Evolutionary conservation across 352 stramenopile species (phyloP).

Genomic region (Achlya hypogyna): DNA sequence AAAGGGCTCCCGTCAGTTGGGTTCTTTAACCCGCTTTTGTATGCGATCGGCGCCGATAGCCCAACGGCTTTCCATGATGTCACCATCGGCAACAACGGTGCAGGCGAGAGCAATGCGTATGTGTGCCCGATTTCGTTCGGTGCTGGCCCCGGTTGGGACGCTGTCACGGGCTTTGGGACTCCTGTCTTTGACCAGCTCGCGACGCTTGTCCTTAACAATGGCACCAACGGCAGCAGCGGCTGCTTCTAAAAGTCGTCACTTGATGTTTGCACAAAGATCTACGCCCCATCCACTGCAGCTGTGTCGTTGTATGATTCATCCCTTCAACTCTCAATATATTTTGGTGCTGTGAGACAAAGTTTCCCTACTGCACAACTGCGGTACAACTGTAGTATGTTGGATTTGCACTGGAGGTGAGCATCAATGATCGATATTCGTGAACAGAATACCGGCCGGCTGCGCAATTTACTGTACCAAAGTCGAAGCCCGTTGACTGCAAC

Average conservation of each 20-base stretch:
- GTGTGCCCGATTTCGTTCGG: slow-evolving; percentile 71
- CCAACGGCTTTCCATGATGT: slow-evolving; percentile 75
- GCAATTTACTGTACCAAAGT: too few species aligned
- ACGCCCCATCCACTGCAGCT: too few species aligned
- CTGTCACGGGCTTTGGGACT: slow-evolving; percentile 72
- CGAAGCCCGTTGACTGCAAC: too few species aligned
- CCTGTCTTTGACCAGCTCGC: slow-evolving; percentile 50
- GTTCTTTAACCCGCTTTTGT: slow-evolving; percentile 82
- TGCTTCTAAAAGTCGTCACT: background rate
- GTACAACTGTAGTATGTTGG: too few species aligned
- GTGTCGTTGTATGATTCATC: too few species aligned
- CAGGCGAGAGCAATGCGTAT: slow-evolving; percentile 26
- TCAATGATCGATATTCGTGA: too few species aligned
- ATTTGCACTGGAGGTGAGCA: too few species aligned
- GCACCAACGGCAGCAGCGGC: background rate
- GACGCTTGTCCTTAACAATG: background rate
- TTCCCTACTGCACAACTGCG: too few species aligned
- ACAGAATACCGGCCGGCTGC: too few species aligned
- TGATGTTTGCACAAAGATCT: background rate
- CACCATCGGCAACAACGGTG: slow-evolving; percentile 77
- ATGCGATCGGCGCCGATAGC: slow-evolving; percentile 51
- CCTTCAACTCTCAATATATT: too few species aligned
- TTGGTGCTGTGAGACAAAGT: too few species aligned
- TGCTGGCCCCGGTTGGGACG: slow-evolving; percentile 78
- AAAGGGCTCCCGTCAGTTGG: slow-evolving; percentile 65